Evolutionary conservation across 805 yeast genomes (phyloP), one percentile per base, ranked within the genome.

Genomic region (Blastobotrys americana): DNA sequence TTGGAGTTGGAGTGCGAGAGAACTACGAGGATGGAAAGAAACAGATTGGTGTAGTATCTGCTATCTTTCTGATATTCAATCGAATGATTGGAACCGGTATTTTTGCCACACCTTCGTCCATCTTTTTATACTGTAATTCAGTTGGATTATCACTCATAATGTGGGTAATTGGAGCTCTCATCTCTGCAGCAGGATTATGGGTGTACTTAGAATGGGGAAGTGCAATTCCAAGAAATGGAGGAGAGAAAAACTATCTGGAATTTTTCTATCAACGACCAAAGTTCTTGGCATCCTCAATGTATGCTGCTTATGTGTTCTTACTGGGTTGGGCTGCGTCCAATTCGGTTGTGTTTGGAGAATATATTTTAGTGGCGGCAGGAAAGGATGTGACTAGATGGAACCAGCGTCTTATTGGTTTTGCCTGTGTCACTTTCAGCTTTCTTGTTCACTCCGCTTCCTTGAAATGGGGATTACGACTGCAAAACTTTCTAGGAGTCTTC

Each of bases 281-380:
- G 59, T 83, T 80, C 57, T 68, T 85, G 47, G 73, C 81, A 38
- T 79, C 84, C 21, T 76, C 74, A 16, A 69, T 76, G 68, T 79
- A 76, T 51, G 88, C 86, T 0, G 69, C 88, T 2, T 82, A 83
- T 57, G 78, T 80, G 15, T 78, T 85, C 56, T 73, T 83, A 55
- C 68, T 85, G 40, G 93, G 93, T 31, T 85, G 89, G 86, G 89
- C 95, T 18, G 79, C 93, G 8, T 85, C 89, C 61, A 83, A 84
- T 62, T 80, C 89, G 17, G 77, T 83, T 41, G 85, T 83, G 28
- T 82, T 82, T 51, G 94, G 94, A 23, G 82, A 81, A 57, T 84
- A 82, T 65, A 71, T 85, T 48, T 69, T 84, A 48, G 76, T 74
- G 34, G 95, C 94, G 8, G 88, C 89, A 4, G 81, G 77, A 34